Evolutionary conservation across 495 filamentous ascomycete genomes (phyloP).

Genomic region (Ascobolus immersus): DNA sequence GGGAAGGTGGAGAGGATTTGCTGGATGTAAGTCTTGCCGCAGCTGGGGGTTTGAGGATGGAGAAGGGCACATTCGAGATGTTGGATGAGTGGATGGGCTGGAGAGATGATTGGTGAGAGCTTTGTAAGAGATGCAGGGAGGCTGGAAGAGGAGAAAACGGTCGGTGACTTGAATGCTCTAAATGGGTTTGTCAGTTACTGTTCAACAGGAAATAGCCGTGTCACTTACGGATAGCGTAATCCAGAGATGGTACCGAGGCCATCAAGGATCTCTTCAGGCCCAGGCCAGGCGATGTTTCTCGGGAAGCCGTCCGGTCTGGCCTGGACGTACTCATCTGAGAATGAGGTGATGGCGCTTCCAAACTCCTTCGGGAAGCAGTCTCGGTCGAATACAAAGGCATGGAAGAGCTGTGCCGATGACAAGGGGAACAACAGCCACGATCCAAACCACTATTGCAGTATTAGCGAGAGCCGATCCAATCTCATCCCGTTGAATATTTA

Average conservation of each 20-base stretch:
- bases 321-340: constrained; percentile 56
- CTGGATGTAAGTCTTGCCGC: constrained; percentile 56
- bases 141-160: constrained; percentile 43
- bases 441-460: constrained; percentile 83
- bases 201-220: not conserved
- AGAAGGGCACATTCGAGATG: constrained; percentile 70
- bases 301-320: constrained; percentile 44
- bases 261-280: constrained; percentile 49
- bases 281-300: constrained; percentile 42
- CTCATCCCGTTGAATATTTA: constrained; percentile 9
- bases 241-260: constrained; percentile 54
- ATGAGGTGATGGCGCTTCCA: constrained; percentile 43
- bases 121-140: constrained; percentile 37
- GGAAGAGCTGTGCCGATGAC: constrained; percentile 71
- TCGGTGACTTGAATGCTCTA: constrained; percentile 56
- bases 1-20: constrained; percentile 65
- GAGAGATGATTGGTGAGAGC: constrained; percentile 53
- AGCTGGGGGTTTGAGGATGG: constrained; percentile 72
- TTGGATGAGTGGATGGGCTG: constrained; percentile 61
- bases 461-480: constrained; percentile 31
- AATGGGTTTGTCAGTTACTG: constrained; percentile 3
- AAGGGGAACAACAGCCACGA: constrained; percentile 89
- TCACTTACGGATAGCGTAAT: constrained; percentile 58
- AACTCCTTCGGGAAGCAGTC: constrained; percentile 59
- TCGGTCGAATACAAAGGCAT: constrained; percentile 77